Conservation (phyloP, 441 rosid genomes). For the Eruca vesicaria region DNA sequence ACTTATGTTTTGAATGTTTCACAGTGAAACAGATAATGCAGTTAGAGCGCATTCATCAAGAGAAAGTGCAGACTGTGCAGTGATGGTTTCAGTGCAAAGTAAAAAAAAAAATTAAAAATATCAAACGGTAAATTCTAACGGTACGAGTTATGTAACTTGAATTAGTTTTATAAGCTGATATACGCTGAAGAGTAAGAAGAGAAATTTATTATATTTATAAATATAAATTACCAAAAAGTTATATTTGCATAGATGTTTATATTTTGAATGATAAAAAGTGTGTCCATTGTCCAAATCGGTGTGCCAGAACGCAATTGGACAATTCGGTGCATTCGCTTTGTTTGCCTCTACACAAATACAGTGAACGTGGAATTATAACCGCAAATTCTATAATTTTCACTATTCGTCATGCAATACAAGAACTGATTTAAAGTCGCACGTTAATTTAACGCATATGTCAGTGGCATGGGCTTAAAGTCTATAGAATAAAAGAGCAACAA, state of each 20-base stretch:
- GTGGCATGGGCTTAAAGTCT: constrained; percentile 18
- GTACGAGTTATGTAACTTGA: background rate
- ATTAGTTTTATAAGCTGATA: background rate
- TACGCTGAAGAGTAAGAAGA: too few species aligned
- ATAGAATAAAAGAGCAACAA: background rate
- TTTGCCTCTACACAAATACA: background rate
- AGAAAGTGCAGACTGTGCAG: constrained; percentile 16
- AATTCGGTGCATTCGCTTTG: constrained; percentile 2
- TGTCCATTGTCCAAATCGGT: background rate
- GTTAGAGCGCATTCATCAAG: constrained; percentile 9
- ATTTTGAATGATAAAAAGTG: background rate
- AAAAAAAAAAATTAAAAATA: background rate
- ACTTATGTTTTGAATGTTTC: constrained; percentile 13
- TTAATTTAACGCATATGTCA: constrained; percentile 18
- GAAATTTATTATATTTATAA: too few species aligned
- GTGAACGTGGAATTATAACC: background rate
- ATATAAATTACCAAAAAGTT: too few species aligned
- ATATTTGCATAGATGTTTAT: background rate
- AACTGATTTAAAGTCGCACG: constrained; percentile 8
- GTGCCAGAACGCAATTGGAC: background rate
- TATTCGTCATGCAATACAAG: background rate
- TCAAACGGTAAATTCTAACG: background rate
- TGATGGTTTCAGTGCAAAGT: constrained; percentile 1
- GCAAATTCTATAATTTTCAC: background rate
- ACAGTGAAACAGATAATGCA: constrained; percentile 15